Evolutionary conservation across 176 grass and related monocot species (phyloP), one percentile per base, ranked within the genome.

Genomic region (Avena eriantha): DNA sequence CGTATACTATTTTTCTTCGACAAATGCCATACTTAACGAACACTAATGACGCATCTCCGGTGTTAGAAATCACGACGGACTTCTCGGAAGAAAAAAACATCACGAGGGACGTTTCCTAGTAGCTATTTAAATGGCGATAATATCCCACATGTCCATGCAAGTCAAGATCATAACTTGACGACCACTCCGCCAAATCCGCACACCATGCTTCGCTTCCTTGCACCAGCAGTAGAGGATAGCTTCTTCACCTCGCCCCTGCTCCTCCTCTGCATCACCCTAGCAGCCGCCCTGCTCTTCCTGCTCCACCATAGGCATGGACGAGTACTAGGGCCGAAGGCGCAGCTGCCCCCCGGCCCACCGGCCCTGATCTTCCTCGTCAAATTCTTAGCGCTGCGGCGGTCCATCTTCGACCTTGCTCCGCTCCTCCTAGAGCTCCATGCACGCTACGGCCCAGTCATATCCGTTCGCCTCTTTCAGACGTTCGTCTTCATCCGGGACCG

Each of bases 321-420:
- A 39, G 29, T 29, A 29, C 15, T 3, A 5, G 59, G 59, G 14
- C 17, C 10, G 11, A 51, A 50, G 33, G 35, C 34, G 19, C n/a
- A 8, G 1, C 58, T 73, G 10, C 93, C 85, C 2, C 93, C 93
- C 0, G 88, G 88, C 5, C 93, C 93, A 3, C 24, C 79, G 8
- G 7, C 67, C n/a, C 10, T 92, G 59, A 36, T 84, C 39, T 23
- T 90, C n/a, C 31, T 95, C 0, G 69, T 47, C 16, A 79, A 88
- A 48, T 33, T 86, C 50, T 1, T 88, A 29, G 72, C 34, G 10
- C 66, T 80, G 18, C 67, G 56, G 3, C 65, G 74, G 19, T 86
- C 90, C 36, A 22, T 90, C 41, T 88, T 77, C 22, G 90, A 89
- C 18, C 19, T 86, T 0, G 53, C 35, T 35, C 82, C 59, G 1